A percentile compares a stretch with the other conserved stretches of the same genome.
These are phyloP conservation scores for Aspergillus sp. DNA, from an alignment of 2,329 filamentous ascomycete genomes.

Conservation along the genomic window DNA sequence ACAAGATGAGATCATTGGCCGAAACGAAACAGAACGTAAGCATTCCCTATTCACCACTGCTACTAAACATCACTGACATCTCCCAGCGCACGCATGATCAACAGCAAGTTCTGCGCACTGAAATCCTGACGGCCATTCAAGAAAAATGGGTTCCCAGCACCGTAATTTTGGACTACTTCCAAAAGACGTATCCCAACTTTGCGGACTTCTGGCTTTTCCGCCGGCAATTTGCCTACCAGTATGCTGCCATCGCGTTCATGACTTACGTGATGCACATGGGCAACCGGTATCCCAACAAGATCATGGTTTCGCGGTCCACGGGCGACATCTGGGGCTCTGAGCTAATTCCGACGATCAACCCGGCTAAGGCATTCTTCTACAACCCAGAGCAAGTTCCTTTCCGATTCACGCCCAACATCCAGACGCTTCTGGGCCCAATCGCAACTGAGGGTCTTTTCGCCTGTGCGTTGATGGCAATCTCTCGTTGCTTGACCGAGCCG, in stretches of 20 bases:
- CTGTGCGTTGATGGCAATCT: constrained; percentile 94
- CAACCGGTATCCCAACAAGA: constrained; percentile 90
- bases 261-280: constrained; percentile 98
- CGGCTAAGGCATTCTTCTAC: constrained; percentile 80
- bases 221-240: constrained; percentile 91
- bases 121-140: constrained; percentile 93
- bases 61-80: constrained; percentile 20
- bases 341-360: constrained; percentile 83
- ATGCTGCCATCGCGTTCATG: constrained; percentile 94
- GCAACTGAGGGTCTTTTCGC: constrained; percentile 95
- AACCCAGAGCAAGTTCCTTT: constrained; percentile 96
- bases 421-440: constrained; percentile 91
- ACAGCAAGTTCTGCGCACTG: constrained; percentile 67
- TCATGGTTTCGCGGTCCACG: constrained; percentile 79
- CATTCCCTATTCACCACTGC: constrained; percentile 1
- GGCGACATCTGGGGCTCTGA: constrained; percentile 97
- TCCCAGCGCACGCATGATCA: constrained; percentile 56
- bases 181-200: constrained; percentile 78
- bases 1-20: constrained; percentile 75
- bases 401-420: constrained; percentile 92
- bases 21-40: constrained; percentile 59
- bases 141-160: constrained; percentile 85
- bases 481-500: constrained; percentile 85
- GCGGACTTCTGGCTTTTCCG: constrained; percentile 98
- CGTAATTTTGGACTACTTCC: constrained; percentile 83